A percentile compares a stretch with the other conserved stretches of the same genome.
phyloP scores from a whole-genome alignment of 2,329 filamentous ascomycete genomes.

The Fusarium ambrosium region DNA sequence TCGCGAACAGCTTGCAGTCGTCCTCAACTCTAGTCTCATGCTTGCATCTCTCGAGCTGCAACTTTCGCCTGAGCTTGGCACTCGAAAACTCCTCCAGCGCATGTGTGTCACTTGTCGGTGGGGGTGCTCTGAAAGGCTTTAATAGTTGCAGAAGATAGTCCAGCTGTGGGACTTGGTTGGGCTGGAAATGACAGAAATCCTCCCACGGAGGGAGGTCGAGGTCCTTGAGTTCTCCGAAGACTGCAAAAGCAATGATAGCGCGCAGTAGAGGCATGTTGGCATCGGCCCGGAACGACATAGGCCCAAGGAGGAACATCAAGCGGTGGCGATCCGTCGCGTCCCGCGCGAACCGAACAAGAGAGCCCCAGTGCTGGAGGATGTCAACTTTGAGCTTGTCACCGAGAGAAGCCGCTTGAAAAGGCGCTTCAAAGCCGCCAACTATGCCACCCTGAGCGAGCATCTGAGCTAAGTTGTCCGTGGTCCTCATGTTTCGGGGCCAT shows the following conservation, averaged over 20 bases:
- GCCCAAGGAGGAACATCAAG: constrained; percentile 42
- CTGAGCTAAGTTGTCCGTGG: constrained; percentile 34
- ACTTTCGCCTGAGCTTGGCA: constrained; percentile 39
- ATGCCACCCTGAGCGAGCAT: constrained; percentile 20
- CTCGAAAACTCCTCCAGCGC: constrained; percentile 37
- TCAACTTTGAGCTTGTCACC: constrained; percentile 39
- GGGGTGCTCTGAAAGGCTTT: constrained; percentile 34
- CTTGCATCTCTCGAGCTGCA: constrained; percentile 33
- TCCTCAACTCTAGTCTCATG: constrained; percentile 42
- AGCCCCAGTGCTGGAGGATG: constrained; percentile 38
- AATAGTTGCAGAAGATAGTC: constrained; percentile 36
- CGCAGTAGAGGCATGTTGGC: constrained; percentile 38
- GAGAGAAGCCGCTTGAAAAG: constrained; percentile 34
- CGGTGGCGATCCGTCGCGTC: constrained; percentile 24
- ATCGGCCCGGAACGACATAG: constrained; percentile 41
- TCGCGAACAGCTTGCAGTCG: constrained; percentile 39
- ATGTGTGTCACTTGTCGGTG: constrained; percentile 12
- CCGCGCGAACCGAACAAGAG: constrained; percentile 28
- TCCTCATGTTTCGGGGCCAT: constrained; percentile 38
- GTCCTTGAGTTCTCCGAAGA: constrained; percentile 36
- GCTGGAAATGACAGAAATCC: constrained; percentile 40
- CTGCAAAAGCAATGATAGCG: constrained; percentile 38
- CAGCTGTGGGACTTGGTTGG: constrained; percentile 36
- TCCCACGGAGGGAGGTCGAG: constrained; percentile 37
- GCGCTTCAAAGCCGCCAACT: constrained; percentile 35